Base-by-base conservation (phyloP, 2,329 filamentous ascomycete species). In the Saccharata proteae region DNA sequence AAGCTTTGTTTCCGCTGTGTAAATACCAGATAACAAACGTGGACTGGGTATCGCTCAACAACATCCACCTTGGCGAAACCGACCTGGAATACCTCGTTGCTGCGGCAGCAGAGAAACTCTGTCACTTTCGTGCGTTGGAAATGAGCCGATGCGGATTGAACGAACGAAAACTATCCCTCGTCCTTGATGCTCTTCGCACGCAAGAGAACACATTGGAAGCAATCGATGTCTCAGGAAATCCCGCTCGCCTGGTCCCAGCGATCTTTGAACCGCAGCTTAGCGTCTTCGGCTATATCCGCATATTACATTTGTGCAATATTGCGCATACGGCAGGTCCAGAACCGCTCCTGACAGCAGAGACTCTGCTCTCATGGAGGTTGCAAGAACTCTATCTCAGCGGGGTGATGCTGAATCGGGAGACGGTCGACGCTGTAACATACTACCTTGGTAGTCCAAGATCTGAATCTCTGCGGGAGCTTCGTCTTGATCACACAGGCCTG, bases 21-120 rank as follows among this genome's bases (percentile, higher is more conserved):
- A 72, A 72, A 39, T 67, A 71, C 38, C 69, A 77, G 42, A 62
- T 74, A 15, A 81, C 77, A 0, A 77, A 74, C 43, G 71, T 81
- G 12, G 74, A 79, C 47, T 82, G 77, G 77, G 68, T 82, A 32
- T 64, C 71, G 14, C 54, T 82, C 36, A 80, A 74, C 38, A 74
- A 74, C 9, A 77, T 81, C 38, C 67, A 71, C 37, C 64, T 82
- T n/a, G 75, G 74, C 23, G 77, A 82, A 32, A 72, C 73, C 0
- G 78, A 82, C 51, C 57, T 81, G 32, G 77, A 81, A 39, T 70
- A 70, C 41, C 44, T 78, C 26, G 72, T 80, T 26, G 74, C 75
- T 40, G 74, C 76, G n/a, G 71, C 76, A 7, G 74, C 76, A 2
- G 73, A 79, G 38, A 64, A 67, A 40, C 61, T 61, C 16, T 77